A percentile compares a stretch with the other conserved stretches of the same genome.
Conservation (phyloP, 2,329 filamentous ascomycete genomes). For the Botryotinia narcissicola region DNA sequence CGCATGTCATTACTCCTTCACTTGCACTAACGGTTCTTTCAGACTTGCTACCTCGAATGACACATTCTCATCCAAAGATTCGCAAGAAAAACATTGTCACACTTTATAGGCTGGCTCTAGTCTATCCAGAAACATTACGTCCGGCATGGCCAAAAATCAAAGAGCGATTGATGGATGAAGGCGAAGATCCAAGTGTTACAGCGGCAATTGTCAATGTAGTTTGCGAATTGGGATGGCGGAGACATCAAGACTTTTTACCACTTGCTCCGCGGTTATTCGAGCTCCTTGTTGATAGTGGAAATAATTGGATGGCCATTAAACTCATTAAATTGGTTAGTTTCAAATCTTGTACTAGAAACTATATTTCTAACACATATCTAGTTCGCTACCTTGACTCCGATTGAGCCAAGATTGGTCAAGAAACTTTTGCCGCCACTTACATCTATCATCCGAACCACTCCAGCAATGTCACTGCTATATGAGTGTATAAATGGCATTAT, state of each 20-base stretch:
- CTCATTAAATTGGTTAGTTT: slow-evolving; percentile 83
- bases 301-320: slow-evolving; percentile 99
- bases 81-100: slow-evolving; percentile 96
- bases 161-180: slow-evolving; percentile 83
- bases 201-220: slow-evolving; percentile 96
- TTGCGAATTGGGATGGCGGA: slow-evolving; percentile 90
- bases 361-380: slow-evolving; percentile 57
- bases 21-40: slow-evolving; percentile 85
- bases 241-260: slow-evolving; percentile 90
- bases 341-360: slow-evolving; percentile 48
- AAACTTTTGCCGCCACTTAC: slow-evolving; percentile 90
- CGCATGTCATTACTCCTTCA: slow-evolving; percentile 89
- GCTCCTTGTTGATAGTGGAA: slow-evolving; percentile 83
- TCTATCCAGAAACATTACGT: slow-evolving; percentile 92
- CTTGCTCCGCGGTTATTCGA: slow-evolving; percentile 90
- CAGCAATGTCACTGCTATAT: slow-evolving; percentile 96
- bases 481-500: slow-evolving; percentile 99
- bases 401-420: slow-evolving; percentile 86
- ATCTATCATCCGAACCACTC: slow-evolving; percentile 88
- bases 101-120: slow-evolving; percentile 85
- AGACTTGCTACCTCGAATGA: slow-evolving; percentile 81
- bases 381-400: slow-evolving; percentile 91
- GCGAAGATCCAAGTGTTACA: slow-evolving; percentile 89
- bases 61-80: slow-evolving; percentile 79
- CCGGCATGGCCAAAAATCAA: slow-evolving; percentile 98